These are phyloP conservation scores for Spiraea crenata DNA, from an alignment of 331 rosid species.

Conservation along the genomic window DNA sequence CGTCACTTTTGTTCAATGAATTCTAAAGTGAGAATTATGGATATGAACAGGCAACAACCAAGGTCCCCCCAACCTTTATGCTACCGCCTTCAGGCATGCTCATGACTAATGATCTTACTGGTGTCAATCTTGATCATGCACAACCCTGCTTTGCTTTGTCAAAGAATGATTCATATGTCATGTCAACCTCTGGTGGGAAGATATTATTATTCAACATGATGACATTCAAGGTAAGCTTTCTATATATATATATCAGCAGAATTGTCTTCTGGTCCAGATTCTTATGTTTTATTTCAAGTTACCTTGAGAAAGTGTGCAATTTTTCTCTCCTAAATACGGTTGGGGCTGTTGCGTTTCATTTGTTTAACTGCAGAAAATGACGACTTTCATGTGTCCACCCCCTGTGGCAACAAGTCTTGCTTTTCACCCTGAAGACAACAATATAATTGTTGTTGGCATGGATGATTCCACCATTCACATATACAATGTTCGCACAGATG, in stretches of 20 bases:
- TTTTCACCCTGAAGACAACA: conserved; percentile 61
- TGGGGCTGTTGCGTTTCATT: background rate
- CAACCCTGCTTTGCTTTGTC: conserved; percentile 58
- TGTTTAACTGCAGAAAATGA: conserved; percentile 41
- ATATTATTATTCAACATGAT: conserved; percentile 59
- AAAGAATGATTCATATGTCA: conserved; percentile 60
- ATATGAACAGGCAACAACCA: conserved; percentile 48
- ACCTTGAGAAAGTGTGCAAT: background rate
- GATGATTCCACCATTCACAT: conserved; percentile 49
- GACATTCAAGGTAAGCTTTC: conserved; percentile 46
- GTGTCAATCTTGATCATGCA: conserved; percentile 38
- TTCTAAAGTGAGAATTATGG: background rate
- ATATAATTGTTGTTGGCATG: conserved; percentile 57
- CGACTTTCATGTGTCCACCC: conserved; percentile 53
- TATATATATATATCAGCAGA: background rate
- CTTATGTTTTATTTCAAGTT: background rate
- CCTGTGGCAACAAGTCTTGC: conserved; percentile 61
- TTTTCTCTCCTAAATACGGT: background rate
- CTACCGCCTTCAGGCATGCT: conserved; percentile 41
- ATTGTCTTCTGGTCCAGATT: background rate
- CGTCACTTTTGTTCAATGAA: background rate
- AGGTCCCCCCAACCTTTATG: conserved; percentile 38
- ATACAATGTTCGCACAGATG: conserved; percentile 42
- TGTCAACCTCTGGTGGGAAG: conserved; percentile 70
- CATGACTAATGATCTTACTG: conserved; percentile 55